Evolutionary conservation across 2,329 filamentous ascomycete genomes (phyloP).

Genomic region (Microascus cirrosus): DNA sequence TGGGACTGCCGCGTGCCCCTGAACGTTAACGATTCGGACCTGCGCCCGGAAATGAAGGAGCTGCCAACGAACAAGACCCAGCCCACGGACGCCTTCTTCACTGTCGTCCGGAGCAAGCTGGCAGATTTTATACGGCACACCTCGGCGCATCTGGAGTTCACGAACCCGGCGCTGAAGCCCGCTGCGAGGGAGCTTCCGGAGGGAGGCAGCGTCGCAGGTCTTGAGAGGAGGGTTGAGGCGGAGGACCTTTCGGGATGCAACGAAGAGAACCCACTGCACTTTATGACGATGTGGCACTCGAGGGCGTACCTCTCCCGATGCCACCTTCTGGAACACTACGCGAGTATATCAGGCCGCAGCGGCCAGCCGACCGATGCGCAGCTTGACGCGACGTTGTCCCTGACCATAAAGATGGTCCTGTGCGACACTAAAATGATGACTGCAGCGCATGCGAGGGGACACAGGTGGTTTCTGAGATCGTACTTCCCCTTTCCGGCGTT

Average conservation of each 20-base stretch:
- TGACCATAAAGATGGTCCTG: slow-evolving; percentile 22
- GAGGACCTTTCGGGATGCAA: slow-evolving; percentile 32
- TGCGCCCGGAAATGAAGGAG: slow-evolving; percentile 26
- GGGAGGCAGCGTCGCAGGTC: slow-evolving; percentile 14
- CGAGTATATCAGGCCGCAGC: neutral
- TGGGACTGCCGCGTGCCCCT: slow-evolving; percentile 31
- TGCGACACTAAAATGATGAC: slow-evolving; percentile 21
- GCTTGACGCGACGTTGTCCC: slow-evolving; percentile 15
- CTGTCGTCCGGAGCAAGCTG: slow-evolving; percentile 25
- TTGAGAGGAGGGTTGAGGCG: slow-evolving; percentile 30
- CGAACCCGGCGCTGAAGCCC: slow-evolving; percentile 17
- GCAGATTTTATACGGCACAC: slow-evolving; percentile 24
- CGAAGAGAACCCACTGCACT: slow-evolving; percentile 24
- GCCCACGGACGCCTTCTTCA: slow-evolving; percentile 30
- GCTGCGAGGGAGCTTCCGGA: slow-evolving; percentile 13
- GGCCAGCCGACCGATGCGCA: slow-evolving; percentile 14
- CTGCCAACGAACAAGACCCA: slow-evolving; percentile 14
- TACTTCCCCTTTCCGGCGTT: slow-evolving; percentile 29
- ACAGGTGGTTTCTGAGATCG: slow-evolving; percentile 22
- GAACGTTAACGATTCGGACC: slow-evolving; percentile 33
- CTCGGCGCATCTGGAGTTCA: slow-evolving; percentile 21
- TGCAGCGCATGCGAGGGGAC: slow-evolving; percentile 19
- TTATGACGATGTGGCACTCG: slow-evolving; percentile 24
- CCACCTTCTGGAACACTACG: slow-evolving; percentile 36
- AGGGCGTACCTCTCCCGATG: slow-evolving; percentile 32